Percentiles rank a stretch among this genome's conserved stretches.
Evolutionary conservation across 768 basidiomycete genomes (phyloP).

Genomic region (Boletus reticuloceps): DNA sequence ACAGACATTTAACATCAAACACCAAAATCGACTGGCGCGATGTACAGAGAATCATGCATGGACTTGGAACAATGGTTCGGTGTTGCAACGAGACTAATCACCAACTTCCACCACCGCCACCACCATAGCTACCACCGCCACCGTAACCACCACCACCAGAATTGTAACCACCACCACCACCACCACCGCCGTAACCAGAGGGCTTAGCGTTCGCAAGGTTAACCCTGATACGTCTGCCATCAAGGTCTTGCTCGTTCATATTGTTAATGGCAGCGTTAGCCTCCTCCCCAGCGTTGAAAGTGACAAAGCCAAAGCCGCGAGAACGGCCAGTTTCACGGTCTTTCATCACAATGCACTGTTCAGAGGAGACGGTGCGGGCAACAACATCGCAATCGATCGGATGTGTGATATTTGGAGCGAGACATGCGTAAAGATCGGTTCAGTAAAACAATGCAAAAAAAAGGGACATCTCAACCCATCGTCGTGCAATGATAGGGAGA

Average conservation of each 20-base stretch:
- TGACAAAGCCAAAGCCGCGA: conserved; percentile 58
- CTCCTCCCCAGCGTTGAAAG: conserved; percentile 28
- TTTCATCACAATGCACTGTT: conserved; percentile 36
- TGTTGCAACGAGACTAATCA: conserved; percentile 4
- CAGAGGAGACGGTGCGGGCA: not conserved
- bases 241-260: conserved; percentile 52
- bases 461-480: conserved; percentile 31
- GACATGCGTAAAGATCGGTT: conserved; percentile 26
- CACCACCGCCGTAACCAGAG: conserved; percentile 28
- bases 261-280: conserved; percentile 44
- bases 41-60: conserved; percentile 9
- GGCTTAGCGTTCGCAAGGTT: conserved; percentile 38
- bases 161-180: conserved; percentile 11
- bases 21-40: not conserved
- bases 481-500: conserved; percentile 30
- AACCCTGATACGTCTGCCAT: conserved; percentile 53
- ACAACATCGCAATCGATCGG: conserved; percentile 5
- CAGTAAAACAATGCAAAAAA: conserved; percentile 20
- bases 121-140: not conserved
- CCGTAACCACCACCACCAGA: not conserved
- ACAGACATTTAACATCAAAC: conserved; percentile 7
- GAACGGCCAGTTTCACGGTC: conserved; percentile 59
- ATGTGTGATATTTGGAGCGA: conserved; percentile 7
- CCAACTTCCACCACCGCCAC: conserved; percentile 10
- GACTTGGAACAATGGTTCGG: not conserved